phyloP scores from a whole-genome alignment of 1,284 basidiomycete species.

The Macrocystidia cucumis region DNA sequence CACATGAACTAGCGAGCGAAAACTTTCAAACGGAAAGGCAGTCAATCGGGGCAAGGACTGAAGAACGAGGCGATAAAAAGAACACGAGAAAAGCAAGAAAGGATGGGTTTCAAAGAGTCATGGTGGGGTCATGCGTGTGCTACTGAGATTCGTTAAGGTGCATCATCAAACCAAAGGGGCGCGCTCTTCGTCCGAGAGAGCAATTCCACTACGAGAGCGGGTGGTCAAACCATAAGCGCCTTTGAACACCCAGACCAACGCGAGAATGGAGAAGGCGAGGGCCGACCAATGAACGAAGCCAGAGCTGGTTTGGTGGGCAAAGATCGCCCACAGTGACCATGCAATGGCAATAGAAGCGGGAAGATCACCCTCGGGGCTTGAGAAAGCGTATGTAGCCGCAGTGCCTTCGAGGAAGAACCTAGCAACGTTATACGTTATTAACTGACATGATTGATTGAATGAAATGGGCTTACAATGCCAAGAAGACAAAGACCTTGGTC shows the following conservation, averaged over 20 bases:
- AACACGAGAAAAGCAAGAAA: too few species aligned
- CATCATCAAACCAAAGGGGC: slow-evolving; percentile 62
- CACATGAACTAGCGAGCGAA: too few species aligned
- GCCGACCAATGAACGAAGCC: slow-evolving; percentile 87
- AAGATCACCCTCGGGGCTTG: slow-evolving; percentile 83
- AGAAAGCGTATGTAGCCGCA: slow-evolving; percentile 87
- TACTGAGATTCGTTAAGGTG: too few species aligned
- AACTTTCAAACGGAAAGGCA: too few species aligned
- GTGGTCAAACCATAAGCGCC: slow-evolving; percentile 47
- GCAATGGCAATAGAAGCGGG: slow-evolving; percentile 83
- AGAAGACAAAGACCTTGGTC: slow-evolving; percentile 93
- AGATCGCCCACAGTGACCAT: slow-evolving; percentile 81
- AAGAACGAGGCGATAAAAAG: too few species aligned
- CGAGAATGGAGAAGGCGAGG: slow-evolving; percentile 80
- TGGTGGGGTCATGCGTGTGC: too few species aligned
- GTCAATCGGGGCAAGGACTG: too few species aligned
- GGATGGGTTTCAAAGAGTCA: too few species aligned
- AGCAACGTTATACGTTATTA: slow-evolving; percentile 6
- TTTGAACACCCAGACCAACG: slow-evolving; percentile 79
- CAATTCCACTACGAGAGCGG: slow-evolving; percentile 31
- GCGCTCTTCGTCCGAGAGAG: slow-evolving; percentile 80
- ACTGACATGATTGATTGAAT: background rate
- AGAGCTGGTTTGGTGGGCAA: slow-evolving; percentile 57
- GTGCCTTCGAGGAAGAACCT: slow-evolving; percentile 93
- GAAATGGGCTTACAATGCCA: slow-evolving; percentile 49